Conservation (phyloP, 345 rosid species). For the Eucalyptus marginata region DNA sequence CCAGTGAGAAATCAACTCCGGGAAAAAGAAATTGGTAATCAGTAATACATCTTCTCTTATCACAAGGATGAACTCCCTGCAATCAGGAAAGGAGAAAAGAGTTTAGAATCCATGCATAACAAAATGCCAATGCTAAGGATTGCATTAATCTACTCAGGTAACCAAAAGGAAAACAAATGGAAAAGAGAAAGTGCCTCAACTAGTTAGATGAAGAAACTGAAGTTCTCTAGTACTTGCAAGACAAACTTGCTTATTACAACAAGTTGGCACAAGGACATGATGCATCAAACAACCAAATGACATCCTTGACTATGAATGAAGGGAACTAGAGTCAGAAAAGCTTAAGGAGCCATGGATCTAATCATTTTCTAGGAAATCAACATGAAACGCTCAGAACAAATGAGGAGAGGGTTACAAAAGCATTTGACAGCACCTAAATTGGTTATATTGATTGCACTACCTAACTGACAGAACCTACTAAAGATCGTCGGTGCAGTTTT, state of each 20-base stretch:
- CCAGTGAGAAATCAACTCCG: conserved; percentile 88
- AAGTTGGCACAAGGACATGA: background rate
- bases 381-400: background rate
- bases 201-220: background rate
- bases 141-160: background rate
- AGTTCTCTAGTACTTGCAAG: background rate
- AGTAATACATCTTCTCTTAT: conserved; percentile 58
- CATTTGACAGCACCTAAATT: background rate
- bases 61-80: conserved; percentile 96
- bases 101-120: background rate
- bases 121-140: background rate
- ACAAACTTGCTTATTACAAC: background rate
- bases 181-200: background rate
- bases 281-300: background rate
- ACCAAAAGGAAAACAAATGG: background rate
- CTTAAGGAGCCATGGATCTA: background rate
- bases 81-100: background rate
- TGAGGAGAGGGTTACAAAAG: background rate
- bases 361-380: background rate
- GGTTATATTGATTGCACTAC: background rate
- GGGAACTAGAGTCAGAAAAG: background rate
- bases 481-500: background rate
- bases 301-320: background rate
- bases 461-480: background rate
- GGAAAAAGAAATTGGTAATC: conserved; percentile 87